Evolutionary conservation across 2,329 filamentous ascomycete species (phyloP).

Genomic region (Cladosporium sp.): DNA sequence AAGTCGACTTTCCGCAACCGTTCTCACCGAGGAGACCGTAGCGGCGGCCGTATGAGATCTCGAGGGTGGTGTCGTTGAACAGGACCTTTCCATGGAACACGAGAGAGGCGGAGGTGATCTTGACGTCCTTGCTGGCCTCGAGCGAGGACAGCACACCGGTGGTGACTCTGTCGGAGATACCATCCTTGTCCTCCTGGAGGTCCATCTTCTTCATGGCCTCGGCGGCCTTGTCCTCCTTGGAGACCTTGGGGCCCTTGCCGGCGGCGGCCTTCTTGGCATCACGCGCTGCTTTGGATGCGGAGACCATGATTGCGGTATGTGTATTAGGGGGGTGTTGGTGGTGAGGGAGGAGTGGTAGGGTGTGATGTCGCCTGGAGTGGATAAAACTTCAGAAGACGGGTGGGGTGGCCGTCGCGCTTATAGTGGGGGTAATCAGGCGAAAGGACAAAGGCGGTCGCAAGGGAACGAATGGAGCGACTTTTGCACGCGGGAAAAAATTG

Average conservation of each 20-base stretch:
- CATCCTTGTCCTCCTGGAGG: slow-evolving; percentile 92
- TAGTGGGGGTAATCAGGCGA: slow-evolving; percentile 4
- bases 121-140: slow-evolving; percentile 84
- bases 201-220: slow-evolving; percentile 81
- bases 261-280: slow-evolving; percentile 66
- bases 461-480: slow-evolving; percentile 3
- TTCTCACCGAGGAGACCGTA: slow-evolving; percentile 98
- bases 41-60: slow-evolving; percentile 87
- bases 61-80: slow-evolving; percentile 88
- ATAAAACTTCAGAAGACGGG: slow-evolving; percentile 8
- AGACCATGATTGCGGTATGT: slow-evolving; percentile 55
- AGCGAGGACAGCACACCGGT: slow-evolving; percentile 93
- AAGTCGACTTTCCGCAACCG: slow-evolving; percentile 98
- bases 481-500: background rate
- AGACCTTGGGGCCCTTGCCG: slow-evolving; percentile 72
- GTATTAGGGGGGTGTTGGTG: slow-evolving; percentile 53
- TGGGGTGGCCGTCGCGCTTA: slow-evolving; percentile 2
- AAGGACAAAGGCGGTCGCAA: background rate
- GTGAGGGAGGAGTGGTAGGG: slow-evolving; percentile 61
- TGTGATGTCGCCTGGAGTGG: slow-evolving; percentile 6
- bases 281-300: slow-evolving; percentile 68
- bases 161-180: slow-evolving; percentile 95
- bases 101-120: slow-evolving; percentile 89
- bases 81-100: slow-evolving; percentile 98
- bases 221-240: slow-evolving; percentile 62